Conservation (phyloP, 169 alveolate species). For the Cryptosporidium sp. region DNA sequence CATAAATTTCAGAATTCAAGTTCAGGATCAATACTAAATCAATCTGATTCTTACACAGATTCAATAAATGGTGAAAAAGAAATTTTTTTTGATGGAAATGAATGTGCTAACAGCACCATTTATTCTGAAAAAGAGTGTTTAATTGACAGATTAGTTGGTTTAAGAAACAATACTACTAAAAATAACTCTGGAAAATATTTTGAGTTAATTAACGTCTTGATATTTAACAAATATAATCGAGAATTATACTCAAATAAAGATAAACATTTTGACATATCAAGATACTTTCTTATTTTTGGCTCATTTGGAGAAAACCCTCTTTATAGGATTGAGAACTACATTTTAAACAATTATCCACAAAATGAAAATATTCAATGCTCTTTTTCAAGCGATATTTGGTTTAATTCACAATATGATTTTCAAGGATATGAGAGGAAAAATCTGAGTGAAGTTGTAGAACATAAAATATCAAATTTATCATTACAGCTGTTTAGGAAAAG, state of each 20-base stretch:
- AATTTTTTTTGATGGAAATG: neutral
- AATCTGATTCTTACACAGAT: neutral
- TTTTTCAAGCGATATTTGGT: conserved; percentile 21
- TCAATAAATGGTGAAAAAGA: neutral
- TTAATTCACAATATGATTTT: neutral
- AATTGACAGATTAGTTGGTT: neutral
- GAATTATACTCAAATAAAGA: neutral
- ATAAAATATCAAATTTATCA: neutral
- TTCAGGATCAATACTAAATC: neutral
- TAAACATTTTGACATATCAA: conserved; percentile 2
- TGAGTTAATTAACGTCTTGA: neutral
- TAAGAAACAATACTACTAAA: neutral
- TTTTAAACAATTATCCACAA: neutral
- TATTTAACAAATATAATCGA: neutral
- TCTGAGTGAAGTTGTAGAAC: neutral
- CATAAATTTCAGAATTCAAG: conserved; percentile 71
- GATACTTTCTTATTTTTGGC: conserved; percentile 10
- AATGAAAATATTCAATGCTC: neutral
- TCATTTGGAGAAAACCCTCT: conserved; percentile 11
- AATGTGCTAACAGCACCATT: neutral
- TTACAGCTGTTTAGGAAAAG: neutral
- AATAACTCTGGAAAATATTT: neutral
- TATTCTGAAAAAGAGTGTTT: conserved; percentile 10
- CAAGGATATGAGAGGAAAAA: neutral
- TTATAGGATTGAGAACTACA: neutral